Evolutionary conservation across 169 alveolate genomes (phyloP), one percentile per base, ranked within the genome.

Genomic region (Plasmodium cynomolgi): DNA sequence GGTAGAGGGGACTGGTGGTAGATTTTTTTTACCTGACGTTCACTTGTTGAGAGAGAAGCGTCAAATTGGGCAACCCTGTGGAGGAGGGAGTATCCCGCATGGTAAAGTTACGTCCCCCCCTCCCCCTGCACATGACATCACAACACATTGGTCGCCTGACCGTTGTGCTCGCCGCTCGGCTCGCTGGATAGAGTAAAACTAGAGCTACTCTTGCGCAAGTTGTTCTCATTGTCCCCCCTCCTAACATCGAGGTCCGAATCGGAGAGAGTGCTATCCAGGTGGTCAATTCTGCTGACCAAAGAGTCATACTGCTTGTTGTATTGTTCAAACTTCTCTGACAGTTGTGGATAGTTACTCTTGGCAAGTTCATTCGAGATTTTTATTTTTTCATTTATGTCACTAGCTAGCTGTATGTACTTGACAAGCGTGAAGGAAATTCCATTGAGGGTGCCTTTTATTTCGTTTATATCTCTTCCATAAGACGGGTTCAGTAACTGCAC

Each of bases 311-410:
- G 47, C 20, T 79, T 88, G 26, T 39, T 58, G 31, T 79, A 33
- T 6, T 79, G 39, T 33, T 88, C 88, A 17, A 88, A 34, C 17
- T 54, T 88, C 33, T 54, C 75, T 34, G 88, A 77, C 50, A 88
- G 33, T 9, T 37, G 47, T 20, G 68, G 29, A 58, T 88, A 79
- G 82, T 50, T 29, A 13, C 33, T 56, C 20, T 79, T 34, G 79
- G 84, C 84, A 31, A 91, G 71, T n/a, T 44, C 50, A 50, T 91
- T 91, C 1, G 95, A 91, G 68, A 91, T 31, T 91, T 81, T 91
- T 91, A 91, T 81, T 91, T 91, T 91, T 37, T 91, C 95, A 81
- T 91, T 91, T 91, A 91, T 11, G n/a, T 91, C 95, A 20, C 56
- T 39, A 31, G 75, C 56, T 20, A 91, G 80, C 41, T 91, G 95